Conservation (phyloP, 495 filamentous ascomycete species). For the Aspergillus funiculosus region DNA sequence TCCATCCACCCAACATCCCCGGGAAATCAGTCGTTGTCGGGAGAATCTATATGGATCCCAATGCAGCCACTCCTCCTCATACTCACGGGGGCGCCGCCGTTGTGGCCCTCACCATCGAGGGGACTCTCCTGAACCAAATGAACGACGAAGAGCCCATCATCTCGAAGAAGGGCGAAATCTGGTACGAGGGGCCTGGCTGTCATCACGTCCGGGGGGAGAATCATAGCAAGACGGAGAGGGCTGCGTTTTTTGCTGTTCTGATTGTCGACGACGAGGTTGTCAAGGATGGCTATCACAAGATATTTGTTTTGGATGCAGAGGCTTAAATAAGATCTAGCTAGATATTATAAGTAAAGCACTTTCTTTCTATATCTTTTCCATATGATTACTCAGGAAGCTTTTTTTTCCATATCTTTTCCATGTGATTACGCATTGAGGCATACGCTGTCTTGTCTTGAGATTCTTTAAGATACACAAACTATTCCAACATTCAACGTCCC, state of each 20-base stretch:
- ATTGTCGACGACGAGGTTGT: constrained; percentile 23
- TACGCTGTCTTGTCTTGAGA: too few relatives aligned
- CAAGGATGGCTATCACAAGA: constrained; percentile 10
- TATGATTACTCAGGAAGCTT: too few relatives aligned
- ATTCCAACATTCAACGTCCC: not conserved
- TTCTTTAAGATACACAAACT: too few relatives aligned
- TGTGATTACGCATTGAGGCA: too few relatives aligned
- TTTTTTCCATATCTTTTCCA: not conserved
- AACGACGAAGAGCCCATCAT: constrained; percentile 28
- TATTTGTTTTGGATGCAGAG: constrained; percentile 11
- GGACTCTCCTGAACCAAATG: constrained; percentile 35
- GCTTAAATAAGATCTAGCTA: too few relatives aligned
- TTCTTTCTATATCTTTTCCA: too few relatives aligned
- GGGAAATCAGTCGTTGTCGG: constrained; percentile 31
- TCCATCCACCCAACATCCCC: constrained; percentile 32
- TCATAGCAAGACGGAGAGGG: constrained; percentile 24
- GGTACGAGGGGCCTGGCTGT: constrained; percentile 39
- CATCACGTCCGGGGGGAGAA: constrained; percentile 36
- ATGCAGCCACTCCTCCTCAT: constrained; percentile 36
- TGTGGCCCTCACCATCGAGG: constrained; percentile 25
- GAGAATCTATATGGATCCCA: constrained; percentile 29
- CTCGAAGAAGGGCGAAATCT: constrained; percentile 23
- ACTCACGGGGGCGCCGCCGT: constrained; percentile 38
- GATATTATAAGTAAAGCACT: too few relatives aligned
- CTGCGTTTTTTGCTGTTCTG: constrained; percentile 25